Base-by-base conservation (phyloP, 2,329 filamentous ascomycete genomes). In the Xylariaceae sp. region DNA sequence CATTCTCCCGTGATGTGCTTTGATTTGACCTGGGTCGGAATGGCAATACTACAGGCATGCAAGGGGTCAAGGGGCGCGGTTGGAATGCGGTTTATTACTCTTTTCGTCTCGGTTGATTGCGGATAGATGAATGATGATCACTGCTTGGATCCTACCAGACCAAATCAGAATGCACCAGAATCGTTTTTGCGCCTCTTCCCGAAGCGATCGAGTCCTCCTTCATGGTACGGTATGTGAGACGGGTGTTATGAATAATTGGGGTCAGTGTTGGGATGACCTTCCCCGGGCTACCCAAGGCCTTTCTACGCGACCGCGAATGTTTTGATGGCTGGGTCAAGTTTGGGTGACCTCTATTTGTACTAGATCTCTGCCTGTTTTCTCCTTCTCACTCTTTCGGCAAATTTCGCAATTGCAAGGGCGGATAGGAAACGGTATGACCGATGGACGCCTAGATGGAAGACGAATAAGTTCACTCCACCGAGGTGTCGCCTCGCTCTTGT, bases 71-170 rank as follows among this genome's bases (percentile, higher is more conserved):
- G 51, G 52, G 48, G 46, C 46, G 51, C 46, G 38, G 51, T 42
- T 26, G 45, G 49, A 44, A 51, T 46, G 22, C 22, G 51, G 49
- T 55, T 57, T 49, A 44, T 39, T 39, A n/a, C n/a, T 47, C n/a
- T 48, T 47, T 43, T 50, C 48, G 42, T 36, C 18, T 43, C 50
- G 30, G 48, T 51, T 54, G 50, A 54, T 37, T 45, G 50, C 51
- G 50, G 48, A 58, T 56, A 54, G 55, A 54, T 57, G 50, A 57
- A 55, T 53, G 41, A 46, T 53, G 48, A 52, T 53, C 49, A 51
- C 50, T 26, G 22, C 22, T 56, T 54, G 54, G 55, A 57, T 55
- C 50, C 46, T 44, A 39, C 46, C 46, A 47, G 41, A 41, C 42
- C 32, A 31, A 11, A 39, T 33, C 22, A 26, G 11, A 26, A 6